phyloP scores from a whole-genome alignment of 441 rosid species.

The Erodium texanum region DNA sequence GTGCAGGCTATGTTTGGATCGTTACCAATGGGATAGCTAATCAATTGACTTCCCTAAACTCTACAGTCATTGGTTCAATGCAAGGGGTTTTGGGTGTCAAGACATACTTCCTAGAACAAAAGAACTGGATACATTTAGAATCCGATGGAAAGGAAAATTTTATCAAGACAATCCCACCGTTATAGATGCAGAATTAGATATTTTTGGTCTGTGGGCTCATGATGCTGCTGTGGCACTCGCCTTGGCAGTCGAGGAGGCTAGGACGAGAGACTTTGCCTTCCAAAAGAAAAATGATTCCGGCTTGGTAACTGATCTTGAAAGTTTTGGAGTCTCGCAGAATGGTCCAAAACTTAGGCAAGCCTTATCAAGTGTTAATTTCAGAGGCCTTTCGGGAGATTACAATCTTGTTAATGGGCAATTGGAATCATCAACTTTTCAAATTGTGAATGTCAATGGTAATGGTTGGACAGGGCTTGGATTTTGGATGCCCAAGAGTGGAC shows the following conservation, averaged over 20 bases:
- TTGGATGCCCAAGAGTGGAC: conserved; percentile 37
- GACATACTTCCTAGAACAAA: conserved; percentile 27
- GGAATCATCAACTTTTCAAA: conserved; percentile 23
- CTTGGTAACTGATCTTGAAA: conserved; percentile 30
- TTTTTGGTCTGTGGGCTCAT: no score
- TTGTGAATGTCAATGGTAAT: conserved; percentile 36
- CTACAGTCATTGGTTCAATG: conserved; percentile 22
- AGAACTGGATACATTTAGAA: conserved; percentile 19
- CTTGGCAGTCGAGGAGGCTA: conserved; percentile 43
- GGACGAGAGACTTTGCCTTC: conserved; percentile 17
- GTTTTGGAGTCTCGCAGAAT: conserved; percentile 35
- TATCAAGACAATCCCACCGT: no score
- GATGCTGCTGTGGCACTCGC: conserved; percentile 43
- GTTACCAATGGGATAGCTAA: no score
- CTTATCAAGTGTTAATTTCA: conserved; percentile 25
- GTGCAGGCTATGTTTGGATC: conserved; percentile 50
- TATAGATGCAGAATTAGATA: no score
- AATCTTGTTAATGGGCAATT: conserved; percentile 29
- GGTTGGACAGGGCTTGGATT: conserved; percentile 35
- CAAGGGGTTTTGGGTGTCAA: conserved; percentile 45
- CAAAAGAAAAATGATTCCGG: conserved; percentile 4
- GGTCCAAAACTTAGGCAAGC: conserved; percentile 30
- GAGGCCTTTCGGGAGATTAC: conserved; percentile 43
- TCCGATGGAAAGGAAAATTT: no score
- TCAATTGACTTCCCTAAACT: conserved; percentile 10